Conservation (phyloP, 768 basidiomycete genomes). For the Tulasnella sp. region DNA sequence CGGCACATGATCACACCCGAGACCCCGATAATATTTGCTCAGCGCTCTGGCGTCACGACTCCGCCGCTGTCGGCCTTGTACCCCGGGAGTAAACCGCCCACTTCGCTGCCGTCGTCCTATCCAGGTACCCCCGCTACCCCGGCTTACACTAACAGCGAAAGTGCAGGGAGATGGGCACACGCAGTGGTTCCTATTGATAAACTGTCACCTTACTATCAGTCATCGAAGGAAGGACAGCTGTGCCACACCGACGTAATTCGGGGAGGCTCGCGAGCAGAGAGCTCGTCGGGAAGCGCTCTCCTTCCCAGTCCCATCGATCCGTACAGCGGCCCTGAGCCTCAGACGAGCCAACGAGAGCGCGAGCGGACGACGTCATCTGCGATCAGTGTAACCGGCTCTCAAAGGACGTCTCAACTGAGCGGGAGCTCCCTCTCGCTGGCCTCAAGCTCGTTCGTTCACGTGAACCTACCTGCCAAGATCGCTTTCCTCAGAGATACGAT, state of each 20-base stretch:
- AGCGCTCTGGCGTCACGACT: not conserved
- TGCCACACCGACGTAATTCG: too few species aligned
- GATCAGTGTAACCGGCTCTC: not conserved
- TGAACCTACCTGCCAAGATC: conserved; percentile 26
- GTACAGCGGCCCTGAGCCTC: too few species aligned
- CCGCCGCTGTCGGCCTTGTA: not conserved
- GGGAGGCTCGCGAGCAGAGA: too few species aligned
- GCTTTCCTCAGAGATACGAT: conserved; percentile 43
- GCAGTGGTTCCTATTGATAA: too few species aligned
- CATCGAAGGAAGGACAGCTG: too few species aligned
- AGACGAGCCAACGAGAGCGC: not conserved
- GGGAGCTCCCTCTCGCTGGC: not conserved
- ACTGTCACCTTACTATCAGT: too few species aligned
- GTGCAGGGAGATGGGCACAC: too few species aligned
- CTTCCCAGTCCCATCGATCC: too few species aligned
- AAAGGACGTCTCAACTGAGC: not conserved
- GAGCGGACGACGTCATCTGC: not conserved
- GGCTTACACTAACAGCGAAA: too few species aligned
- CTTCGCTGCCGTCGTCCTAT: not conserved
- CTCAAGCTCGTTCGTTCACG: not conserved
- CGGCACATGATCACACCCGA: not conserved
- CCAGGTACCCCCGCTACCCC: too few species aligned
- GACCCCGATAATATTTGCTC: not conserved
- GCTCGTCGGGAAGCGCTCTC: not conserved
- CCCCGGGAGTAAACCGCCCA: not conserved